Conservation (phyloP, 2,329 filamentous ascomycete species). For the Didymosphaeria variabile region DNA sequence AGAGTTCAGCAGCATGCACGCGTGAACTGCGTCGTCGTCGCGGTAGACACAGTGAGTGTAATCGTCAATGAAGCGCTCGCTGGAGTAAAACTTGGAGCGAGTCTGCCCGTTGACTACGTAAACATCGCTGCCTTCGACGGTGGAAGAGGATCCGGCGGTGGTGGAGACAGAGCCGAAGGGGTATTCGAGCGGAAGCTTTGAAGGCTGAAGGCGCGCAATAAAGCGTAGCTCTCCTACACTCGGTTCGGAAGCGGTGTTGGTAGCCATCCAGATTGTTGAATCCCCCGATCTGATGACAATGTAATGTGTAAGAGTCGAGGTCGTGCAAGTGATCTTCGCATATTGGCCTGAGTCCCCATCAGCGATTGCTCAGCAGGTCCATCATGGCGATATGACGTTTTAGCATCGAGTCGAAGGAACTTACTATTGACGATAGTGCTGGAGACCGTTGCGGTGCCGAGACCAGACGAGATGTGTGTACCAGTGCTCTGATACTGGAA, state of each 20-base stretch:
- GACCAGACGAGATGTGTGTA: constrained; percentile 67
- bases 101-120: constrained; percentile 70
- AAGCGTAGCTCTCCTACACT: constrained; percentile 65
- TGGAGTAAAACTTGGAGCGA: constrained; percentile 75
- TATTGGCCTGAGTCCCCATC: constrained; percentile 49
- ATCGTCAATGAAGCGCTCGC: constrained; percentile 75
- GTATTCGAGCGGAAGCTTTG: constrained; percentile 45
- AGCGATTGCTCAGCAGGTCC: background rate
- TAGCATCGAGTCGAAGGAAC: constrained; percentile 5
- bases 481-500: constrained; percentile 63
- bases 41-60: constrained; percentile 69
- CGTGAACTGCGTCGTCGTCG: constrained; percentile 59
- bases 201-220: constrained; percentile 67
- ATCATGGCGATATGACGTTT: background rate
- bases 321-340: constrained; percentile 69
- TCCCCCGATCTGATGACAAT: constrained; percentile 69
- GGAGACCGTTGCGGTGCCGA: constrained; percentile 66
- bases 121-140: constrained; percentile 63
- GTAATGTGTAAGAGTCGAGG: constrained; percentile 70
- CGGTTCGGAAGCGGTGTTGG: constrained; percentile 64
- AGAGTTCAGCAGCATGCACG: constrained; percentile 67
- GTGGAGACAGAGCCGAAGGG: constrained; percentile 60
- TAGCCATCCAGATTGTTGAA: constrained; percentile 64
- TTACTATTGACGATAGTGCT: constrained; percentile 45
- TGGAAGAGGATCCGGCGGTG: constrained; percentile 59